Evolutionary conservation across 257 asterid species (phyloP), one percentile per base, ranked within the genome.

Genomic region (Echium plantagineum): DNA sequence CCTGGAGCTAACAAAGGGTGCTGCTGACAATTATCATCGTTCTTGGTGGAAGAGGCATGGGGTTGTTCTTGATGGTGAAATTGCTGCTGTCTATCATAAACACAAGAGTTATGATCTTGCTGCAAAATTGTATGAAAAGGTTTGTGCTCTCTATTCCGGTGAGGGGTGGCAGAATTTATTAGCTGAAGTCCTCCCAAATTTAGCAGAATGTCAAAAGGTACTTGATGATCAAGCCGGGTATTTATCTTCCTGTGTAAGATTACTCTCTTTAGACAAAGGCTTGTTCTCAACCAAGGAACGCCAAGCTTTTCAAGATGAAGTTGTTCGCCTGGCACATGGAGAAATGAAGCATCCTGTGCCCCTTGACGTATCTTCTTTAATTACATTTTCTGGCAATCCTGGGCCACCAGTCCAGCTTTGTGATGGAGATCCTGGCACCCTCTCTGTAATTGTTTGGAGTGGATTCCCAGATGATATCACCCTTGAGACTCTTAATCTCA

Each of bases 11-110:
- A 78, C 96, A 63, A 89, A 93, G 82, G 95, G 98, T 68, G 98
- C 97, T 71, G 98, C 98, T 71, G 78, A 89, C 69, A 86, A 84
- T 71, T 93, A 93, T 74, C 98, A 93, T 66, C 83, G 69, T 31
- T 93, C 98, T 12, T 93, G 97, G 98, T 93, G 98, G 98, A 93
- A 93, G 88, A 89, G 97, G 69, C 98, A 93, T 69, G 98, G 98
- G 60, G 98, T 93, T 66, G 90, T 93, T 70, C 97, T 93, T 72
- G 98, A 93, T 69, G 98, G 98, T 56, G 98, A 93, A 81, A 86
- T 93, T 71, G 98, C 98, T 64, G 90, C 94, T 51, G 81, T 86
- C 66, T 86, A 83, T 74, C 94, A 77, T 71, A 93, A 93, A 79
- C 90, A 78, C 20, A 81, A 76, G 71, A 89, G 83, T 75, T 93